Base-by-base conservation (phyloP, 1,139 yeast species). In the Yamadazyma dendronema region DNA sequence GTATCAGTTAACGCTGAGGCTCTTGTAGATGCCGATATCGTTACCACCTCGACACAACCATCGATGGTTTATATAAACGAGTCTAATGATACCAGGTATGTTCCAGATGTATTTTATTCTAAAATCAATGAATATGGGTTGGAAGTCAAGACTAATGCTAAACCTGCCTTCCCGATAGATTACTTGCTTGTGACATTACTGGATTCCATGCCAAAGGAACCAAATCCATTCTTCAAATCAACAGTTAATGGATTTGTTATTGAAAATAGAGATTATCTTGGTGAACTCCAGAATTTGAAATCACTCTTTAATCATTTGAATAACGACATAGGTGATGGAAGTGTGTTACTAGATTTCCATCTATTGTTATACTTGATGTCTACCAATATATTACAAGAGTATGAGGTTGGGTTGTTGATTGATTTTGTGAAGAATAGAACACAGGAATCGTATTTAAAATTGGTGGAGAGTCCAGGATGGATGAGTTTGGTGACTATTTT, bases 81-180 rank as follows among this genome's bases (percentile, higher is more conserved):
- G 30, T 81, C 87, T 11, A 77, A 77, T 31, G 73, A 75, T 21
- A 73, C 72, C 11, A 74, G 96, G 42, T 92, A 90, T 52, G 97
- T 94, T 9, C 98, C 99, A 0, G 99, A 94, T 47, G 85, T 94
- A 16, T 85, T 87, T 53, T 94, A 84, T 68, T 79, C 81, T 61
- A 81, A 79, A 56, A 74, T 80, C 48, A 94, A 94, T 56, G 97
- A 94, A 59, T 94, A 92, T 61, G 88, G 89, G 6, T 67, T 89
- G 19, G 82, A 88, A 34, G 95, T 92, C 13, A 89, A 88, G 54
- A 79, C 81, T 30, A 85, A 87, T 53, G 98, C 97, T 11, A 87
- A 86, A 54, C 97, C 98, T 0, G 88, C 96, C 5, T 89, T 94
- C 60, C 99, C 99, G 0, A 94, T 88, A 12, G 98, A 94, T 48